Evolutionary conservation across 108 stramenopile genomes (phyloP).

Genomic region (Skeletonema menzelii): DNA sequence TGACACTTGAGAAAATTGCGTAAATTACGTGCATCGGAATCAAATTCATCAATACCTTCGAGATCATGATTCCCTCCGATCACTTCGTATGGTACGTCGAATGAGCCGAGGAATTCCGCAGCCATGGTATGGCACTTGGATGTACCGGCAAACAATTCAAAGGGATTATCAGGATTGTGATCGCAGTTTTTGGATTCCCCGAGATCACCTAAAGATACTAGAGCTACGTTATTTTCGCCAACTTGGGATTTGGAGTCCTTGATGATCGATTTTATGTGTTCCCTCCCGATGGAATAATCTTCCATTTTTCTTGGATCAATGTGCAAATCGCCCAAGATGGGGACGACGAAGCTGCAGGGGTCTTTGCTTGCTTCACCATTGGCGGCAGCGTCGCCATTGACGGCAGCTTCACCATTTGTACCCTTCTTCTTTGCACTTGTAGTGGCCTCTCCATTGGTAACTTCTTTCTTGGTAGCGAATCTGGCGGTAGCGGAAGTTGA

Average conservation of each 20-base stretch:
- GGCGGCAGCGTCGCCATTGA: background rate
- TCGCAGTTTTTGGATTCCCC: constrained; percentile 51
- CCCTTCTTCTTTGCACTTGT: background rate
- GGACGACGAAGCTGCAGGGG: constrained; percentile 2
- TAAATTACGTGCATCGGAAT: constrained; percentile 85
- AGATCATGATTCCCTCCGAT: constrained; percentile 81
- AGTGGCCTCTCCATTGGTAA: background rate
- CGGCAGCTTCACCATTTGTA: background rate
- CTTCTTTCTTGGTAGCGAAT: background rate
- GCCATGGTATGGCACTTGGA: constrained; percentile 68
- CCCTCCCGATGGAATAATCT: constrained; percentile 55
- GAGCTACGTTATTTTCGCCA: constrained; percentile 46
- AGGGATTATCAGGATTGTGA: constrained; percentile 40
- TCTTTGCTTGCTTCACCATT: background rate
- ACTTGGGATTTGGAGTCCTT: constrained; percentile 60
- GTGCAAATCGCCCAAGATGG: constrained; percentile 82
- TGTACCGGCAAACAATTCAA: constrained; percentile 65
- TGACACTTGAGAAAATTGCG: constrained; percentile 61
- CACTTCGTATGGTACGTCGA: constrained; percentile 55
- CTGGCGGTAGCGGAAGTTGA: background rate
- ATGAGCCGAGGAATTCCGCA: constrained; percentile 61
- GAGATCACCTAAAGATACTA: constrained; percentile 48
- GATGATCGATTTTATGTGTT: constrained; percentile 53
- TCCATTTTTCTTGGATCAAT: constrained; percentile 83
- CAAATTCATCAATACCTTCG: constrained; percentile 93